Base-by-base conservation (phyloP, 2,329 filamentous ascomycete genomes). In the Penicillium occitanis region DNA sequence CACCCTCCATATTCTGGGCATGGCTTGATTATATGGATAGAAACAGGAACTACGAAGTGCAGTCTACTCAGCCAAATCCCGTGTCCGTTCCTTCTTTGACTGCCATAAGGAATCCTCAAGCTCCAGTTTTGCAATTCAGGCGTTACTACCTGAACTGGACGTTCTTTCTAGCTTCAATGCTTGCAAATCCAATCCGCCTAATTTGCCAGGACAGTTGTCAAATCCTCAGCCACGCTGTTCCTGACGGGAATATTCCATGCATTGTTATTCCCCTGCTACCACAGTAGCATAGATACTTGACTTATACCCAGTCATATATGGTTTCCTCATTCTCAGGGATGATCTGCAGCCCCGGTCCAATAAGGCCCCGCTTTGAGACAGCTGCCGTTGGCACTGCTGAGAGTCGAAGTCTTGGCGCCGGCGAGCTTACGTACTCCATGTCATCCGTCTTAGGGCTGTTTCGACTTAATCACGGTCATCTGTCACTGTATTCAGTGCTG, bases 381-480 rank as follows among this genome's bases (percentile, higher is more conserved):
- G 19, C 19, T 48, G 13, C 46, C 19, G 44, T 22, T 48, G 44
- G 44, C 44, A 19, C 44, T 46, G 3, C 17, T 46, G 42, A n/a
- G n/a, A n/a, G 42, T 46, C 17, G 17, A 46, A 48, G 44, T 48
- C 44, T 48, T 48, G 46, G 46, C 46, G 14, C 19, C 19, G 4
- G 46, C 46, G 11, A 48, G 46, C 46, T 48, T 48, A 48, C 46
- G 46, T 48, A 48, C 46, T 48, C 46, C 46, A 48, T 48, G 46
- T 48, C 19, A 46, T 22, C n/a, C 19, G 46, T 19, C 46, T 48
- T 25, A 25, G 10, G 46, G 46, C 46, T 48, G 19, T 48, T 48
- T 48, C 19, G 19, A 48, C 46, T 48, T 25, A 48, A 48, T 25
- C 46, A 48, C 5, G 19, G 8, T 48, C 46, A 22, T 48, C 46